Evolutionary conservation across 495 filamentous ascomycete genomes (phyloP), one percentile per base, ranked within the genome.

Genomic region (Ascodesmis nigricans): DNA sequence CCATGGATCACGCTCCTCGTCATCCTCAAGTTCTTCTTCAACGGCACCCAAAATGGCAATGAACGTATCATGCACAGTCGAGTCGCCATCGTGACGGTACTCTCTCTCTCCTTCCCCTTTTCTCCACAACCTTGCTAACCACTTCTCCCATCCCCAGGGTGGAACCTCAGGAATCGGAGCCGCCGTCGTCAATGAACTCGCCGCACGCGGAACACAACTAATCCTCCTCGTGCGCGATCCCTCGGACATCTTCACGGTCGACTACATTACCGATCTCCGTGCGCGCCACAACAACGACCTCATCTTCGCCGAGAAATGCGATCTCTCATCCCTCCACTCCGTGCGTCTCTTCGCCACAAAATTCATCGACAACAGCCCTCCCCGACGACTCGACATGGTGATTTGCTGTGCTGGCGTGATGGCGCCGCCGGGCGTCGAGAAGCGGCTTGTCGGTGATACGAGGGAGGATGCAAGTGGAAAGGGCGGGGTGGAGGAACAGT

Each of bases 341-440:
- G 71, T 99, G 37, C 78, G 87, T 16, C 62, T 71, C 38, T 99
- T 99, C 50, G 87, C 87, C n/a, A 99, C 87, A 2, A 82, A 82
- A 58, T 99, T 90, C 81, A 76, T 95, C 44, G 83, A 99, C 55
- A 99, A 95, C 52, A 67, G 72, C 18, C 83, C 90, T 0, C 76
- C 82, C 14, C 69, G 87, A 23, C 68, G 87, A n/a, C 60, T 99
- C 3, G 87, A 99, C 54, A 80, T 84, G 71, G 58, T 99, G 15
- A 70, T 99, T 28, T 64, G 93, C 11, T 90, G 80, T 54, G 87
- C 70, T 3, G 71, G 72, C 22, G 73, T 73, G 0, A 54, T 76
- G 25, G 84, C 76, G 0, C 68, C 81, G 1, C 66, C 61, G 2
- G 67, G 66, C 5, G 55, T 59, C 13, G 50, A 59, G 24, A 53